A percentile compares a stretch with the other conserved stretches of the same genome.
Conservation (phyloP, 768 basidiomycete genomes). For the Sarcomyxa edulis region DNA sequence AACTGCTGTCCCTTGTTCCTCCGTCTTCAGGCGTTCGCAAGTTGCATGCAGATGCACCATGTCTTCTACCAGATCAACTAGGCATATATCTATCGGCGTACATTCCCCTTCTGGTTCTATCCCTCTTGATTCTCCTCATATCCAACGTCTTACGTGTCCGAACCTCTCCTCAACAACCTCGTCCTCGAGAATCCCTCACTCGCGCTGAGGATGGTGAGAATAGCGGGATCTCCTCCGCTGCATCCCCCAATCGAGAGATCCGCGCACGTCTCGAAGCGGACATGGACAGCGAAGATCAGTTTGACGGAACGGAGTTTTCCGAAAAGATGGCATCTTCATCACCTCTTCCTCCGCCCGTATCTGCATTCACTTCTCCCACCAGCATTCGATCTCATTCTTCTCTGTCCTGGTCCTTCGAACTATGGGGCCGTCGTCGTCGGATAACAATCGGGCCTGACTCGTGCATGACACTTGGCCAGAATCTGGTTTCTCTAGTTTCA, state of each 20-base stretch:
- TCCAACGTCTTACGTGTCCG: slow-evolving; percentile 16
- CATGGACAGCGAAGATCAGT: slow-evolving; percentile 2
- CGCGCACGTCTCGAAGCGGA: slow-evolving; percentile 1
- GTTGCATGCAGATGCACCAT: slow-evolving; percentile 53
- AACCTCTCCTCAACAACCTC: slow-evolving; percentile 3
- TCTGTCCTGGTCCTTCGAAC: slow-evolving; percentile 9
- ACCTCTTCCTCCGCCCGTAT: slow-evolving; percentile 14
- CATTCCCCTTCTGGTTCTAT: slow-evolving; percentile 59
- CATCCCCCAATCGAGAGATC: too few species aligned
- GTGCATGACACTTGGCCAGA: not conserved
- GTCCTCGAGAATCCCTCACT: not conserved
- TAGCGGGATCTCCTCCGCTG: slow-evolving; percentile 1
- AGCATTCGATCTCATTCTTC: slow-evolving; percentile 1
- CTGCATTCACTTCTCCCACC: slow-evolving; percentile 4
- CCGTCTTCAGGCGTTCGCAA: slow-evolving; percentile 15
- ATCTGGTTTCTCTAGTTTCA: not conserved
- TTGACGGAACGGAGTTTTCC: not conserved
- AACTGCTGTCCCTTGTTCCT: slow-evolving; percentile 73
- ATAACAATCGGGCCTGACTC: slow-evolving; percentile 9
- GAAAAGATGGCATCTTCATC: not conserved
- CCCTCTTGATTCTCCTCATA: slow-evolving; percentile 41
- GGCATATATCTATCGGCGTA: slow-evolving; percentile 73
- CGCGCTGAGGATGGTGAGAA: slow-evolving; percentile 2
- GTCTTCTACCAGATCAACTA: slow-evolving; percentile 81
- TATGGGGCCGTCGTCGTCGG: slow-evolving; percentile 14